Evolutionary conservation across 192 early-diverging fungal species (phyloP), one percentile per base, ranked within the genome.

Genomic region (Phycomyces nitens): DNA sequence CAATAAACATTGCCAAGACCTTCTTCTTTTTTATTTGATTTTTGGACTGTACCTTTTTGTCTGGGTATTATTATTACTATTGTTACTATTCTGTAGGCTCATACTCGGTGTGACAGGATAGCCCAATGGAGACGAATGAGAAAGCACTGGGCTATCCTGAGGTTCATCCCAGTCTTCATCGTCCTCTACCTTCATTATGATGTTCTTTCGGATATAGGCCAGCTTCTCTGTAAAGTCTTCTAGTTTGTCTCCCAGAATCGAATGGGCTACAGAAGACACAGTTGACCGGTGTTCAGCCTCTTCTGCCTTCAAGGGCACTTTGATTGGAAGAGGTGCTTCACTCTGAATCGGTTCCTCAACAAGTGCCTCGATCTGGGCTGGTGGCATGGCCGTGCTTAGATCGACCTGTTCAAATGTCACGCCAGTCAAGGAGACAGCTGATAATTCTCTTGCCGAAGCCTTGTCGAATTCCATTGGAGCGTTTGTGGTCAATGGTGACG

Each of bases 161-260:
- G 58, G 18, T 0, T 57, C 67, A 51, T 69, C 54, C 0, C 62
- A n/a, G 15, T 66, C 65, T 21, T 73, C 71, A 34, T 73, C 65
- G 34, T 62, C 62, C 43, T 73, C 64, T 15, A 69, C 9, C 22
- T 62, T 66, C 73, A 75, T 75, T 23, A 75, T 75, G 23, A 73
- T 73, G 38, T 69, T 75, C 54, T 75, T 75, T 14, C 62, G 60
- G 18, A 75, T 75, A 44, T 57, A 75, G 0, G 73, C 64, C 14
- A 75, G 44, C 21, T 74, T 74, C 26, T 70, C 72, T 16, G 72
- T 74, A 23, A 74, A 59, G 23, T 74, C 72, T 26, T 74, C 72
- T 1, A 74, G 53, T 50, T 69, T 69, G 29, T 70, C 73, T 6
- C 65, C 71, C 7, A 67, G 51, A 15, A 68, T 53, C 5, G 71